phyloP scores from a whole-genome alignment of 2,329 filamentous ascomycete genomes.

The Paecilomyces formosus region DNA sequence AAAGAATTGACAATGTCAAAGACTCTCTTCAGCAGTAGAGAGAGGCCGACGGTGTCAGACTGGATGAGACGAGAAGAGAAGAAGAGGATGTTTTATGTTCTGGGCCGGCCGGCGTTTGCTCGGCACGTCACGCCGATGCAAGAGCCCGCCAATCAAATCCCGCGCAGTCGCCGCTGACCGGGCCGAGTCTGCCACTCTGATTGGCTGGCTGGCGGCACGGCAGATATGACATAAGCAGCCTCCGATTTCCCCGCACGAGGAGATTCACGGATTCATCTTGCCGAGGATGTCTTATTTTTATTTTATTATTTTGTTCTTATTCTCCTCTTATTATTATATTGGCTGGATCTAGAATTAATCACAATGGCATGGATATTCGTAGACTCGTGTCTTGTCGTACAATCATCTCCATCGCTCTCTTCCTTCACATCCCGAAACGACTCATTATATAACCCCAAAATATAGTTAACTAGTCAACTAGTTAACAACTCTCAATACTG shows the following conservation, averaged over 20 bases:
- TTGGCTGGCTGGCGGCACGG: background rate
- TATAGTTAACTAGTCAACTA: too few species aligned
- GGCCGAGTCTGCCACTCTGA: background rate
- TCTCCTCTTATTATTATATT: too few species aligned
- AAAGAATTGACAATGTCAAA: background rate
- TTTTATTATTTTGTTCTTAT: too few species aligned
- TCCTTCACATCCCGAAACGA: too few species aligned
- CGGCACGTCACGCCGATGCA: background rate
- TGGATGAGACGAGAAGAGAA: background rate
- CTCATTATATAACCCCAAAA: too few species aligned
- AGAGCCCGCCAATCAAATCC: background rate
- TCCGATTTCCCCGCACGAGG: background rate
- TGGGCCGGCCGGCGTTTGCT: background rate
- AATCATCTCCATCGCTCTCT: too few species aligned
- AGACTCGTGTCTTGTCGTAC: too few species aligned
- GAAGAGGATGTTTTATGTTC: background rate
- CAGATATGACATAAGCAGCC: background rate
- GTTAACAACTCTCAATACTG: constrained; percentile 16
- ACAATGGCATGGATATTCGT: too few species aligned
- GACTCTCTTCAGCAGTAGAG: background rate
- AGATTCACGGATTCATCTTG: background rate
- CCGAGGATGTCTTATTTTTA: background rate
- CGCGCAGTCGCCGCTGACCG: background rate
- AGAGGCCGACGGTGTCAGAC: background rate
- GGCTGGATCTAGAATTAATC: too few species aligned